Evolutionary conservation across 805 yeast genomes (phyloP).

Genomic region (Candida khao-thaluensis): DNA sequence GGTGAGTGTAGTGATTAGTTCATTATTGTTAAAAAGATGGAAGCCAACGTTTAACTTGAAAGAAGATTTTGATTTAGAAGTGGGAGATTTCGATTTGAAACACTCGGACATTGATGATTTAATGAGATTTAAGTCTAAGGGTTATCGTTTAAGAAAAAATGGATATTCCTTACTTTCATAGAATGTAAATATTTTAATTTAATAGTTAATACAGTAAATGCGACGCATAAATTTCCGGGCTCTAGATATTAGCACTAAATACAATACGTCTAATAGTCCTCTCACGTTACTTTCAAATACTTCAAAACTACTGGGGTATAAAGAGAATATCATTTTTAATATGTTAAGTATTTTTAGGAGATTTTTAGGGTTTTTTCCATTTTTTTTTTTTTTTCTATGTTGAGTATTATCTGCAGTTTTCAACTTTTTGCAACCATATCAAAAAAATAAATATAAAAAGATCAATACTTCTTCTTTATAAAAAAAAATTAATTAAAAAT

Average conservation of each 20-base stretch:
- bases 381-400: conserved; percentile 2
- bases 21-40: conserved; percentile 72
- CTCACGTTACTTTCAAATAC: too few relatives aligned
- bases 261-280: too few relatives aligned
- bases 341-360: not conserved
- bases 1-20: conserved; percentile 80
- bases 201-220: not conserved
- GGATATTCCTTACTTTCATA: conserved; percentile 4
- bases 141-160: not conserved
- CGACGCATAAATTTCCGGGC: too few relatives aligned
- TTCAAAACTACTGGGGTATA: too few relatives aligned
- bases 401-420: not conserved
- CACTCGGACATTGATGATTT: conserved; percentile 26
- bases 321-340: not conserved
- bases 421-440: conserved; percentile 5
- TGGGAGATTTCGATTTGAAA: conserved; percentile 25
- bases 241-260: too few relatives aligned
- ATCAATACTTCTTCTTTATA: not conserved
- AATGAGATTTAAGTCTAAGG: conserved; percentile 12
- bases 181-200: not conserved
- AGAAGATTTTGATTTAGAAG: conserved; percentile 21
- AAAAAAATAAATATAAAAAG: conserved; percentile 4
- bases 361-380: too few relatives aligned
- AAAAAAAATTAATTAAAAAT: not conserved
- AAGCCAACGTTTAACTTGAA: conserved; percentile 29